Conservation (phyloP, 306 rosid genomes). For the Corylus americana region DNA sequence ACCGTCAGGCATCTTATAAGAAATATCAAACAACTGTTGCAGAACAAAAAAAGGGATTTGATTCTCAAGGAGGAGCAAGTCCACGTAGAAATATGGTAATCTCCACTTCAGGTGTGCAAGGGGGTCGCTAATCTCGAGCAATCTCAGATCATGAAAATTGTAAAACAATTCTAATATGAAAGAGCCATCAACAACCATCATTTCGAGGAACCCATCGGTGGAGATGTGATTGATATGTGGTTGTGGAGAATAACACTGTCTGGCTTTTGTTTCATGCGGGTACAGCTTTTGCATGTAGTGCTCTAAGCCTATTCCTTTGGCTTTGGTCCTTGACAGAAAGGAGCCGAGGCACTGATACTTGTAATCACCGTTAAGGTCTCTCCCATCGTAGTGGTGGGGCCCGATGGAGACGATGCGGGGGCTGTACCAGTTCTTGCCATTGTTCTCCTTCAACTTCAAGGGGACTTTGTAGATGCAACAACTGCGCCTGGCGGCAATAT, state of each 20-base stretch:
- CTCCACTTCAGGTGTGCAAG: no score
- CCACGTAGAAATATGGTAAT: not conserved
- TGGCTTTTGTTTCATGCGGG: not conserved
- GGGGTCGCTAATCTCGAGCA: no score
- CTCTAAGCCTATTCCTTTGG: not conserved
- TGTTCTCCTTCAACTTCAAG: not conserved
- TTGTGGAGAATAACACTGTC: conserved; percentile 32
- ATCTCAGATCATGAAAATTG: no score
- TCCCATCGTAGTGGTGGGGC: not conserved
- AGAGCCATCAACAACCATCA: not conserved
- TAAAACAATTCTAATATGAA: not conserved
- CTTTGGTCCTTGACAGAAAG: not conserved
- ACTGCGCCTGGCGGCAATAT: not conserved
- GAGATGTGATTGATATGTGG: not conserved
- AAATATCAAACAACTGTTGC: not conserved
- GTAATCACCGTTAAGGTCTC: no score
- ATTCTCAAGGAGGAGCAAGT: conserved; percentile 1
- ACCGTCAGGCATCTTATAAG: not conserved
- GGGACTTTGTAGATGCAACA: not conserved
- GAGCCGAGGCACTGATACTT: not conserved
- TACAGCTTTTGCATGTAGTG: not conserved
- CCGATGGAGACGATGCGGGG: not conserved
- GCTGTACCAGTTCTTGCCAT: not conserved
- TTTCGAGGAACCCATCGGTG: not conserved
- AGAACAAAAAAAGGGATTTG: not conserved